Conservation (phyloP, 768 basidiomycete genomes). For the Suillus spraguei region DNA sequence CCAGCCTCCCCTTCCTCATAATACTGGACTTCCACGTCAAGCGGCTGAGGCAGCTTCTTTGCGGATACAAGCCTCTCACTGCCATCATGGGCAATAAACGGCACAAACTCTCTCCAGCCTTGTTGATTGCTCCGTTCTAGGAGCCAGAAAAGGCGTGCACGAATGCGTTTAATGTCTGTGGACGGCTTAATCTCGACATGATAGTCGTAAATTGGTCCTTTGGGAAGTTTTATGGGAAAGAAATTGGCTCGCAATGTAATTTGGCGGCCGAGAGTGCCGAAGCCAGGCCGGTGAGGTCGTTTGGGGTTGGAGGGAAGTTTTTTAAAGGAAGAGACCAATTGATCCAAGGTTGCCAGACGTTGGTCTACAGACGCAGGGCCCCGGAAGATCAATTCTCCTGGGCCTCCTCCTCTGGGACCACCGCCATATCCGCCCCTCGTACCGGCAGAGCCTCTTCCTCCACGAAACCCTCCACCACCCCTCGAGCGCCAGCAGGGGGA, state of each 20-base stretch:
- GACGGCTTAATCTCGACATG: conserved; percentile 40
- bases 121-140: conserved; percentile 40
- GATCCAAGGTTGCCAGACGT: conserved; percentile 30
- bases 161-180: conserved; percentile 39
- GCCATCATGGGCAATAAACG: conserved; percentile 42
- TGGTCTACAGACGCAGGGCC: conserved; percentile 35
- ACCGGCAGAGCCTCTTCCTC: conserved; percentile 16
- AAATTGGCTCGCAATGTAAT: conserved; percentile 53
- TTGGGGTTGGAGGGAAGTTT: conserved; percentile 33
- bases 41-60: conserved; percentile 38
- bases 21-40: conserved; percentile 36
- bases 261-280: conserved; percentile 41
- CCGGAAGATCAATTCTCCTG: conserved; percentile 33
- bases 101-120: conserved; percentile 40
- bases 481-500: conserved; percentile 18
- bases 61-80: conserved; percentile 46
- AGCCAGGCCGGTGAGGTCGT: conserved; percentile 50
- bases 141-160: conserved; percentile 42
- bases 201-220: conserved; percentile 47
- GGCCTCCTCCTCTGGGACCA: conserved; percentile 26
- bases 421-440: conserved; percentile 29
- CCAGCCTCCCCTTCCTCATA: conserved; percentile 42
- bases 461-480: conserved; percentile 20
- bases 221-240: conserved; percentile 47
- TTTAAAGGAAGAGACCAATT: conserved; percentile 33